Conservation (phyloP, 164 flowering plant species). For the Vitis labrusca region DNA sequence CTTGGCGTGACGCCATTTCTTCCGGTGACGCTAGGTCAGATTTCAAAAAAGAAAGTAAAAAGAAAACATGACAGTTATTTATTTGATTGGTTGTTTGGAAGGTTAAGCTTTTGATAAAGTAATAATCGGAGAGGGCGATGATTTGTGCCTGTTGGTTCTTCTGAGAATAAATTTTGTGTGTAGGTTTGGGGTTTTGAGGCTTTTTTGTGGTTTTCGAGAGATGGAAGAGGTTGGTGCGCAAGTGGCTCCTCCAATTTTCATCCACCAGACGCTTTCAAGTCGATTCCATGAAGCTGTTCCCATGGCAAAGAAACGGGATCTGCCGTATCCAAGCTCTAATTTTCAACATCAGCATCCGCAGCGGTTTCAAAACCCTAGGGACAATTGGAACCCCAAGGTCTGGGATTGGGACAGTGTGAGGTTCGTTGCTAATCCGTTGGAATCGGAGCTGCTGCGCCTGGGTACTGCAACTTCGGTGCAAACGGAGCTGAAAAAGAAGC, state of each 20-base stretch:
- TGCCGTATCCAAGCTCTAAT: conserved; percentile 35
- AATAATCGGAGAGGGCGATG: too few relatives aligned
- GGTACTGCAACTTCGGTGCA: conserved; percentile 10
- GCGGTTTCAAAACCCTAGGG: conserved; percentile 20
- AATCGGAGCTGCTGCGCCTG: conserved; percentile 23
- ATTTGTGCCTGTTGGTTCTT: too few relatives aligned
- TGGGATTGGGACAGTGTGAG: conserved; percentile 79
- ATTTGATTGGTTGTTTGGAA: too few relatives aligned
- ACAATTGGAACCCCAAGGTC: conserved; percentile 61
- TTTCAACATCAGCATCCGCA: conserved; percentile 29
- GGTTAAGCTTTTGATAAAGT: too few relatives aligned
- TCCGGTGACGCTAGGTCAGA: neutral
- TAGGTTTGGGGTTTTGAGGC: neutral
- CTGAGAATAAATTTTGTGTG: neutral
- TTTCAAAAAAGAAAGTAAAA: neutral
- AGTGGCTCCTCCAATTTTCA: conserved; percentile 61
- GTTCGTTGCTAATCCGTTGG: conserved; percentile 58
- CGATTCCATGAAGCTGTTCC: conserved; percentile 43
- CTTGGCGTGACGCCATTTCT: neutral
- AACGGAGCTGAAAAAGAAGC: conserved; percentile 22
- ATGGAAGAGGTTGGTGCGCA: conserved; percentile 76
- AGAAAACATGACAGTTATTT: too few relatives aligned
- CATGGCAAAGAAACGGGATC: conserved; percentile 65
- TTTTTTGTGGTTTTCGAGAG: neutral
- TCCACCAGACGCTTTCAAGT: conserved; percentile 46